Evolutionary conservation across 306 rosid species (phyloP), one percentile per base, ranked within the genome.

Genomic region (Oxytropis ochrocephala): DNA sequence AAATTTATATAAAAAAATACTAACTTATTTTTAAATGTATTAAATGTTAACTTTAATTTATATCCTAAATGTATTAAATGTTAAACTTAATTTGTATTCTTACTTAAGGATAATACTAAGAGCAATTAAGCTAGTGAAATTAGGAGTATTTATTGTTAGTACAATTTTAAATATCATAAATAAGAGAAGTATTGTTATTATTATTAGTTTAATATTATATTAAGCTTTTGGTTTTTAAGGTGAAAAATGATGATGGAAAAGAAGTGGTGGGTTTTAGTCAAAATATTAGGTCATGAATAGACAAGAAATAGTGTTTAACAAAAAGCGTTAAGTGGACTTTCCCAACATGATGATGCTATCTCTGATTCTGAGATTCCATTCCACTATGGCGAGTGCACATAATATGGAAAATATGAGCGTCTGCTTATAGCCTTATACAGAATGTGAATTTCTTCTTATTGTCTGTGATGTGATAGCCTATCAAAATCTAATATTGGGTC

Each of bases 381-480:
- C 89, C 76, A 68, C 42, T 14, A n/a, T 8, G 46, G 24, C 16
- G 0, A 53, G 64, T 35, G 73, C 54, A 14, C 42, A 70, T 54
- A 14, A 35, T 56, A 49, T 19, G 55, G 58, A 67, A 61, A 78
- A 80, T 78, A 69, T 52, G 84, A 65, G 54, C 38, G 38, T 29
- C 16, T 68, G 36, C 72, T 67, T 83, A n/a, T n/a, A n/a, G n/a
- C n/a, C n/a, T n/a, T n/a, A 56, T 70, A 64, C 53, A 41, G 0
- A 65, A 30, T 29, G 3, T 63, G 67, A 77, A 59, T 13, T 64
- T 35, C n/a, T n/a, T n/a, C 7, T 8, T 24, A 36, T 32, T 53
- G 52, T 39, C 38, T 14, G 5, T 82, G 29, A 24, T 87, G 38
- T 8, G 43, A 87, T 80, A 87, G 75, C 81, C 83, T 87, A 83